A percentile compares a stretch with the other conserved stretches of the same genome.
Evolutionary conservation across 768 basidiomycete species (phyloP).

Genomic region (Terana coerulea): DNA sequence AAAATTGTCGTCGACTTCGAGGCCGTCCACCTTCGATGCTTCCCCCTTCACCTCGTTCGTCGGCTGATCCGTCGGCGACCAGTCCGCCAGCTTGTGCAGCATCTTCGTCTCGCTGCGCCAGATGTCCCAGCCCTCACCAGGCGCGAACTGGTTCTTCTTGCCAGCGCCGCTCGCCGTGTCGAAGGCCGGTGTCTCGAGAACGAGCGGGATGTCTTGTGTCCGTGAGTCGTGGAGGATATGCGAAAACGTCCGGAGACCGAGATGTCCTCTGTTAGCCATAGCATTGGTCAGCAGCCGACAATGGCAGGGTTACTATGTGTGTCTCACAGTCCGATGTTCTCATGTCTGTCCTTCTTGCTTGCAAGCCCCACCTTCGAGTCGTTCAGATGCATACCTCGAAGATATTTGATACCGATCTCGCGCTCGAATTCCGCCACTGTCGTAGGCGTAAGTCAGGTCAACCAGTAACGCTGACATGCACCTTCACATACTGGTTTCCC

Average conservation of each 20-base stretch:
- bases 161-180: conserved; percentile 33
- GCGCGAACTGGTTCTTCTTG: conserved; percentile 4
- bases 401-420: conserved; percentile 67
- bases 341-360: conserved; percentile 74
- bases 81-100: conserved; percentile 42
- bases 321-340: conserved; percentile 82
- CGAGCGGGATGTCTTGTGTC: conserved; percentile 66
- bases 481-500: conserved; percentile 18
- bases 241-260: conserved; percentile 45
- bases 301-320: neutral
- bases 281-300: neutral
- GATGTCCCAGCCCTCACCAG: conserved; percentile 42
- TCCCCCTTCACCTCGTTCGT: conserved; percentile 9
- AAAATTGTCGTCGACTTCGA: conserved; percentile 3
- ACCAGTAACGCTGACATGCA: neutral
- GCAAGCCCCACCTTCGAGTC: conserved; percentile 67
- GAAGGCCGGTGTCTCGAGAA: conserved; percentile 78
- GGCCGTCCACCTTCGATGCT: neutral
- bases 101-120: conserved; percentile 75
- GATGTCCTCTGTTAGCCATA: conserved; percentile 48
- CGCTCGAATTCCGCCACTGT: conserved; percentile 62
- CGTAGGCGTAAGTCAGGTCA: neutral
- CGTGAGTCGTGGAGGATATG: conserved; percentile 68
- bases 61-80: neutral
- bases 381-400: conserved; percentile 83